Evolutionary conservation across 2,329 filamentous ascomycete species (phyloP).

Genomic region (Coniella lustricola): DNA sequence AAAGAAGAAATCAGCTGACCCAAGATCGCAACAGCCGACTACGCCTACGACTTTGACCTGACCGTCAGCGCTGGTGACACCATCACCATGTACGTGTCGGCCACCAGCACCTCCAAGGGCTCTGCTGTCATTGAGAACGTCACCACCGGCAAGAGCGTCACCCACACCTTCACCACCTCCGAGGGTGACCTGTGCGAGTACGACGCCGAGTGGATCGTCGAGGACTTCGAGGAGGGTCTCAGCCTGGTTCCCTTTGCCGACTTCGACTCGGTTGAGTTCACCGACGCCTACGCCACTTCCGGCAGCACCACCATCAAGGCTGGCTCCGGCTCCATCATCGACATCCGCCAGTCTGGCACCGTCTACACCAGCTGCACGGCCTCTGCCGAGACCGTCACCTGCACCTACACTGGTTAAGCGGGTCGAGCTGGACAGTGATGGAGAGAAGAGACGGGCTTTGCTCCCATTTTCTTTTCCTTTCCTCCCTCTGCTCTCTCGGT

Average conservation of each 20-base stretch:
- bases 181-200: constrained; percentile 48
- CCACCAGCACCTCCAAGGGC: constrained; percentile 34
- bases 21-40: constrained; percentile 26
- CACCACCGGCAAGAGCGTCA: constrained; percentile 40
- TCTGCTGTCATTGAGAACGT: constrained; percentile 39
- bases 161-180: constrained; percentile 48
- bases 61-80: constrained; percentile 17
- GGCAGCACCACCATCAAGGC: constrained; percentile 26
- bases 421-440: neutral
- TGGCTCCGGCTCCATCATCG: constrained; percentile 54
- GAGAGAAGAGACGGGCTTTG: too few species aligned
- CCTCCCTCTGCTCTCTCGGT: too few species aligned
- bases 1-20: too few species aligned
- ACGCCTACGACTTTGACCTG: constrained; percentile 28
- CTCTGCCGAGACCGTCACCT: constrained; percentile 16
- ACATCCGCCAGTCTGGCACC: constrained; percentile 59
- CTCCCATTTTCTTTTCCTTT: too few species aligned
- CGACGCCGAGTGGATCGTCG: constrained; percentile 57
- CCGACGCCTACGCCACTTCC: constrained; percentile 27
- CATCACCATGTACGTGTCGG: constrained; percentile 25
- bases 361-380: constrained; percentile 34
- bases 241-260: constrained; percentile 37
- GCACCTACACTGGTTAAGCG: constrained; percentile 33
- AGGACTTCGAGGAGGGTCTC: constrained; percentile 37
- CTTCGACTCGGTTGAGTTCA: constrained; percentile 40